phyloP scores from a whole-genome alignment of 352 stramenopile genomes.

The Plasmopara viticola region DNA sequence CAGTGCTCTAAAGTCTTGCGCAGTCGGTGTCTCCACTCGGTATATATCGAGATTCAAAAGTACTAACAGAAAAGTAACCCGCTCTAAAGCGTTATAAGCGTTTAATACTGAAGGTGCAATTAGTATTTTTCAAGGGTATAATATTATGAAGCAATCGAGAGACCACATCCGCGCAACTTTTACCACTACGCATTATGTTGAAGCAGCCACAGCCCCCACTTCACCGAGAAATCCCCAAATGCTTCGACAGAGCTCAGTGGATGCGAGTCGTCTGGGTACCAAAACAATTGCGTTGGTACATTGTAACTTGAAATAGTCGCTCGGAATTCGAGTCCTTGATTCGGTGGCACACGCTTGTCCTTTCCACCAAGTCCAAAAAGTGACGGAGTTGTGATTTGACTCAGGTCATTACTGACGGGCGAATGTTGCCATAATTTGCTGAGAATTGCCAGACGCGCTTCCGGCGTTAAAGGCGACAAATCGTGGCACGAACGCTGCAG shows the following conservation, averaged over 20 bases:
- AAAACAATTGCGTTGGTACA: conserved; percentile 50
- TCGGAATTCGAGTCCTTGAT: conserved; percentile 91
- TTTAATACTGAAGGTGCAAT: no score
- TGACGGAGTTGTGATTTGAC: conserved; percentile 83
- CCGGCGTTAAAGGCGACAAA: conserved; percentile 31
- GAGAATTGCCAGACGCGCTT: conserved; percentile 53
- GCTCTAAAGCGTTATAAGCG: no score
- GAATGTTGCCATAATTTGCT: conserved; percentile 85
- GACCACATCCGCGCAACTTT: no score
- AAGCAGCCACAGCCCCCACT: conserved; percentile 70
- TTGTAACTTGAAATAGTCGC: conserved; percentile 68
- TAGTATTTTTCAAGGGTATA: no score
- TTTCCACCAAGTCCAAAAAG: conserved; percentile 89
- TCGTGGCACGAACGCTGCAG: conserved; percentile 25
- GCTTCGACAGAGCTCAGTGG: conserved; percentile 61
- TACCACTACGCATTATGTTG: conserved; percentile 34
- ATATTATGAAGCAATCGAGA: no score
- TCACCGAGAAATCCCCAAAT: conserved; percentile 63
- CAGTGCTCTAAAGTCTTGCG: no score
- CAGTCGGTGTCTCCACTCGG: no score
- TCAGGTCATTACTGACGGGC: conserved; percentile 80
- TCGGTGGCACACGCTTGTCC: conserved; percentile 88
- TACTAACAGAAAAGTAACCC: no score
- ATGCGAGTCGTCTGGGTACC: conserved; percentile 73
- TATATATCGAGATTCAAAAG: no score